Base-by-base conservation (phyloP, 495 filamentous ascomycete genomes). In the Copromyces sp. region DNA sequence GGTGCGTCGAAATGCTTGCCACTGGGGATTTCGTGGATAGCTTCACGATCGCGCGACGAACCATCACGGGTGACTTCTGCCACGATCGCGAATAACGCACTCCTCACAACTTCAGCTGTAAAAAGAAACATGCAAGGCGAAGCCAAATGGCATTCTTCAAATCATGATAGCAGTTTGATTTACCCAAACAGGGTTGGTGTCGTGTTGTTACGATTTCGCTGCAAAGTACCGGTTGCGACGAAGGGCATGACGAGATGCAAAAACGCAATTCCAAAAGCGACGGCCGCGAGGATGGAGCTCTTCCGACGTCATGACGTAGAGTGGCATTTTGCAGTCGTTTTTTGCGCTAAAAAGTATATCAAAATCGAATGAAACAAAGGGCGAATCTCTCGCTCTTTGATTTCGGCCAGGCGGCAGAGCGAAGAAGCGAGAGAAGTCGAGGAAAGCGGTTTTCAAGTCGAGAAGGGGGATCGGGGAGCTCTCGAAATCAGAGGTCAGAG, bases 401-500 rank as follows among this genome's bases (percentile, higher is more conserved):
- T 65, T 61, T 39, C 68, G 59, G 71, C 70, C 72, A 69, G 72
- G 74, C 40, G 71, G 71, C 68, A 70, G 37, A 35, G 72, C 16
- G 72, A 76, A 80, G 77, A 79, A 81, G 73, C 42, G 82, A 77
- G 80, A 83, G 75, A 68, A 70, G 72, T 74, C 59, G 76, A 74
- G 74, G 74, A 65, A 65, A 65, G 53, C 53, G 53, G 24, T 35
- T 65, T 65, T 65, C 20, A 61, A 35, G 29, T 65, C 53, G 53
- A 70, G 71, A 76, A 74, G 76, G 77, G 78, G 74, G 73, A 76
- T 35, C 74, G 73, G 74, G 73, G 77, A 77, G 73, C 76, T 76
- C 79, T 79, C 79, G 80, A 80, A 78, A 82, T 78, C 80, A 76
- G 79, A 80, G 79, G 74, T 44, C 59, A 68, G 42, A 68, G 68